These are phyloP conservation scores for Penicillium atrosanguineum DNA, from an alignment of 495 filamentous ascomycete species.

Conservation along the genomic window DNA sequence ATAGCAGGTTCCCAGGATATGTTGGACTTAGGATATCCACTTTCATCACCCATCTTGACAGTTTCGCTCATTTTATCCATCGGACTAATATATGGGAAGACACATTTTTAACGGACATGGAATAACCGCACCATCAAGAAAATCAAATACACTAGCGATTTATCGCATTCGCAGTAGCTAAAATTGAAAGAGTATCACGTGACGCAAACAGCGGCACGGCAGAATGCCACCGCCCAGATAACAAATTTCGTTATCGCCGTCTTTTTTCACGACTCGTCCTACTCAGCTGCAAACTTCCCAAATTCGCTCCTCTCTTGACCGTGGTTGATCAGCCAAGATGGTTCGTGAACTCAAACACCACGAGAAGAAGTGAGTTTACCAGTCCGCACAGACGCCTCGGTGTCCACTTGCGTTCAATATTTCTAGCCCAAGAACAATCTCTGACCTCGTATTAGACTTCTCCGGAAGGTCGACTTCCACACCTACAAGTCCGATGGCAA, in stretches of 20 bases:
- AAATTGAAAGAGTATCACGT: too few species aligned
- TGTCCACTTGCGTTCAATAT: neutral
- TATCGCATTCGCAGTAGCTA: too few species aligned
- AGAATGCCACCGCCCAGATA: slow-evolving; percentile 29
- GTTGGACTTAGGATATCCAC: too few species aligned
- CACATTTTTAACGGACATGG: too few species aligned
- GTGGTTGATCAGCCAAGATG: slow-evolving; percentile 51
- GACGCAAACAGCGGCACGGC: neutral
- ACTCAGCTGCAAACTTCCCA: neutral
- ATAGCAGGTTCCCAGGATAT: too few species aligned
- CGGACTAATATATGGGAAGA: too few species aligned
- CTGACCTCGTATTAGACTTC: slow-evolving; percentile 45
- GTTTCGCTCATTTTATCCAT: too few species aligned
- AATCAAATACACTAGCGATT: too few species aligned
- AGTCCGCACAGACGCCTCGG: neutral
- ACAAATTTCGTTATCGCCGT: slow-evolving; percentile 28
- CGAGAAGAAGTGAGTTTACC: slow-evolving; percentile 63
- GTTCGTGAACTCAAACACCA: slow-evolving; percentile 91
- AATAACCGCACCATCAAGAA: too few species aligned
- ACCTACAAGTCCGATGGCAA: slow-evolving; percentile 85
- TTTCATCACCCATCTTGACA: too few species aligned
- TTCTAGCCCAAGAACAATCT: neutral
- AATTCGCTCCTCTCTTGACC: neutral
- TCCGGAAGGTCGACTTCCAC: slow-evolving; percentile 93
- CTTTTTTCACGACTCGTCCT: slow-evolving; percentile 5